Base-by-base conservation (phyloP, 768 basidiomycete species). In the Lyophyllum shimeji region DNA sequence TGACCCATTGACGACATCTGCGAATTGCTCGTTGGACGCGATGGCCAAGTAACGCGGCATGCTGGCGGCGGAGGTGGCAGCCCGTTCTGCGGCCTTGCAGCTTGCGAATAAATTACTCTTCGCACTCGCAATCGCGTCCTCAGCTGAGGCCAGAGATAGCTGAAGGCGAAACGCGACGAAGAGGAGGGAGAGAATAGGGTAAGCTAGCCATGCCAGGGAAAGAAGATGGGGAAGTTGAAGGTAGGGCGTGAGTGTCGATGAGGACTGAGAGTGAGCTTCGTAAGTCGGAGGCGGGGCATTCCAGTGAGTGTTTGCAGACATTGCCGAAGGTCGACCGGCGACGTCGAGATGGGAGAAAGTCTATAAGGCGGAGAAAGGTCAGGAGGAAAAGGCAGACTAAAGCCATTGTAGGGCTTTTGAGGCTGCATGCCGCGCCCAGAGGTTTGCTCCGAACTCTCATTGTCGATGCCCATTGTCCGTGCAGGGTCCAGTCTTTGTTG, bases 181-280 rank as follows among this genome's bases (percentile, higher is more conserved):
- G 60, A 94, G 69, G 55, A 98, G 84, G 23, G 94, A 95, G 40
- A 96, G 74, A 25, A 97, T 86, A 29, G 93, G 93, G 61, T 93
- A 94, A 8, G 94, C 92, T 37, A 98, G 87, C 88, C 93, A 91
- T 67, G 90, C 82, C 12, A 96, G 82, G 21, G 93, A 93, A 27
- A 96, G 82, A 45, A 93, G 80, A 64, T 95, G 86, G 25, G 85
- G 79, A 33, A 95, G 87, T 60, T 85, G 80, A 47, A 98, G 86
- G 70, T 95, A 95, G 7, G 94, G 91, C 57, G 80, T 86, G 55
- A 95, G 84, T 20, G 74, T 67, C 4, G 76, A 68, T 47, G 68
- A 60, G 27, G 70, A 57, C 24, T 67, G 65, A 27, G 78, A 79
- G 69, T 61, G 72, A 74, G 78, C 67, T 76, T 82, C 83, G 74